These are phyloP conservation scores for Gynostemma pentaphyllum DNA, from an alignment of 306 rosid species.

Conservation along the genomic window DNA sequence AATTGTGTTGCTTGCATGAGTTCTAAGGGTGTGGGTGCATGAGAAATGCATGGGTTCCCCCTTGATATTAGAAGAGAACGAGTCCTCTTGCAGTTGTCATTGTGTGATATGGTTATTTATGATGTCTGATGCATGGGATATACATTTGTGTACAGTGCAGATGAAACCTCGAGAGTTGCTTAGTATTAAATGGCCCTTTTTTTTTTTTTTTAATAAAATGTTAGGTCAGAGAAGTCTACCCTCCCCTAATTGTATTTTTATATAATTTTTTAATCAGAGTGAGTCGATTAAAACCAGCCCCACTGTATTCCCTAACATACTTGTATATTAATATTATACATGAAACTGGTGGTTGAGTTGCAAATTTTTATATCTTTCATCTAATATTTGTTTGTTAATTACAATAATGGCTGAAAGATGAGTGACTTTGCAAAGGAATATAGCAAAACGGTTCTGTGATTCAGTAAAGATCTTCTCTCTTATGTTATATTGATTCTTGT, in stretches of 20 bases:
- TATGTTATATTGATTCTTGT: background rate
- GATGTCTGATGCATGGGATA: background rate
- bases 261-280: background rate
- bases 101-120: too few species aligned
- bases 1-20: background rate
- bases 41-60: background rate
- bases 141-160: background rate
- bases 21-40: background rate
- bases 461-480: background rate
- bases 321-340: background rate
- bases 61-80: background rate
- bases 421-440: background rate
- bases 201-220: background rate
- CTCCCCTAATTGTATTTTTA: background rate
- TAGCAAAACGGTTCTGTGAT: background rate
- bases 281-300: too few species aligned
- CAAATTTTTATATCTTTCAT: background rate
- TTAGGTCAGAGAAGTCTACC: background rate
- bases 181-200: background rate
- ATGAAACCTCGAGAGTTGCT: background rate
- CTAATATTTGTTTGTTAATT: background rate
- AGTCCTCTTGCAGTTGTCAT: too few species aligned
- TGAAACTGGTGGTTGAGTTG: background rate
- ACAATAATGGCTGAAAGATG: background rate
- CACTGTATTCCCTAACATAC: too few species aligned